These are phyloP conservation scores for Entrophospora sp. DNA, from an alignment of 192 early-diverging fungal species.

Conservation along the genomic window DNA sequence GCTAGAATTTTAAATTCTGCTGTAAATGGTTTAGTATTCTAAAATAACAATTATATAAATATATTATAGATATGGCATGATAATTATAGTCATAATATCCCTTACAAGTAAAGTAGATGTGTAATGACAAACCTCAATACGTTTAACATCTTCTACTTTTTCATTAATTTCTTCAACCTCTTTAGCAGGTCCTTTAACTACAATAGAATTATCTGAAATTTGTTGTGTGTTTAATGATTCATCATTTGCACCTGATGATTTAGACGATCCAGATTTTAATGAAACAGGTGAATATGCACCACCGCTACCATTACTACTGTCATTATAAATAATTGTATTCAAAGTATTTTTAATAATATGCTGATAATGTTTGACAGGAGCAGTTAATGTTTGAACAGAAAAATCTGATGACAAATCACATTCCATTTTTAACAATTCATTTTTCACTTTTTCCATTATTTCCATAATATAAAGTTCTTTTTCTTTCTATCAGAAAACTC, in stretches of 20 bases:
- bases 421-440: conserved; percentile 61
- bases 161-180: conserved; percentile 68
- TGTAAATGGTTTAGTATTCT: conserved; percentile 59
- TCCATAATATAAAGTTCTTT: too few relatives aligned
- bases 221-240: conserved; percentile 31
- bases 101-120: neutral
- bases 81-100: neutral
- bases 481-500: conserved; percentile 17
- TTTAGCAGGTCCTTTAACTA: conserved; percentile 70
- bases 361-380: conserved; percentile 71
- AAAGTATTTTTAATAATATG: conserved; percentile 72
- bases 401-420: conserved; percentile 55
- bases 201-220: conserved; percentile 57
- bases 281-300: conserved; percentile 53
- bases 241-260: conserved; percentile 29
- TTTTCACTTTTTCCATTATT: conserved; percentile 45
- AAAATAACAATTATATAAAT: too few relatives aligned
- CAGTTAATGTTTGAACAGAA: conserved; percentile 41
- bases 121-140: too few relatives aligned
- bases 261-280: conserved; percentile 58
- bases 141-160: too few relatives aligned
- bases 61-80: too few relatives aligned
- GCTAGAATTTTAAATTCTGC: conserved; percentile 66
- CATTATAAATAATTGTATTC: too few relatives aligned
- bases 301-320: conserved; percentile 53